Evolutionary conservation across 352 stramenopile genomes (phyloP).

Genomic region (Thalassiosira hispida): DNA sequence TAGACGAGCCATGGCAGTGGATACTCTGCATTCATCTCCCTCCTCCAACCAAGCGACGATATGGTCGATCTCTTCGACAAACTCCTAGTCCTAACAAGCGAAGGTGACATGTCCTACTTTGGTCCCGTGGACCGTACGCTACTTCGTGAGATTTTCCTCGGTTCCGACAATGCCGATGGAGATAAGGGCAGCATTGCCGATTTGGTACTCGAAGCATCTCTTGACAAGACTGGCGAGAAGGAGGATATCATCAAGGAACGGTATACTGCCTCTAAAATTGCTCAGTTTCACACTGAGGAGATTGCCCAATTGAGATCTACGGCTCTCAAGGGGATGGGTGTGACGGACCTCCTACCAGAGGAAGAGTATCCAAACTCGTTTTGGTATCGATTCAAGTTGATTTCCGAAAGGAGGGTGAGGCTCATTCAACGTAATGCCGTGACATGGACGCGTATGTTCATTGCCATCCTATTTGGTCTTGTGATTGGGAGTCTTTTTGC

Average conservation of each 20-base stretch:
- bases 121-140: constrained; percentile 40
- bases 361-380: constrained; percentile 41
- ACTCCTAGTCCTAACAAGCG: constrained; percentile 40
- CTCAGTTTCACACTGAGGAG: neutral
- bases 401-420: constrained; percentile 36
- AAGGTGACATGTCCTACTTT: constrained; percentile 48
- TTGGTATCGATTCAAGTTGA: constrained; percentile 39
- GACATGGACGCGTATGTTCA: constrained; percentile 49
- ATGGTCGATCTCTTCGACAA: constrained; percentile 66
- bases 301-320: constrained; percentile 6
- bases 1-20: constrained; percentile 17
- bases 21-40: constrained; percentile 35
- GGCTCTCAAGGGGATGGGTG: neutral
- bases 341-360: constrained; percentile 32
- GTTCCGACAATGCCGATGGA: neutral
- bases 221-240: constrained; percentile 23
- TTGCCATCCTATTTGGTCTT: constrained; percentile 55
- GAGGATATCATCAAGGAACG: constrained; percentile 15
- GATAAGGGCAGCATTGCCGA: constrained; percentile 36
- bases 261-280: constrained; percentile 12
- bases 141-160: constrained; percentile 51
- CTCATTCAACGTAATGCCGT: constrained; percentile 53
- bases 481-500: constrained; percentile 58
- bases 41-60: constrained; percentile 55
- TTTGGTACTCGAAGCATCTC: constrained; percentile 28